Evolutionary conservation across 352 stramenopile species (phyloP).

Genomic region (Phytophthora rubi): DNA sequence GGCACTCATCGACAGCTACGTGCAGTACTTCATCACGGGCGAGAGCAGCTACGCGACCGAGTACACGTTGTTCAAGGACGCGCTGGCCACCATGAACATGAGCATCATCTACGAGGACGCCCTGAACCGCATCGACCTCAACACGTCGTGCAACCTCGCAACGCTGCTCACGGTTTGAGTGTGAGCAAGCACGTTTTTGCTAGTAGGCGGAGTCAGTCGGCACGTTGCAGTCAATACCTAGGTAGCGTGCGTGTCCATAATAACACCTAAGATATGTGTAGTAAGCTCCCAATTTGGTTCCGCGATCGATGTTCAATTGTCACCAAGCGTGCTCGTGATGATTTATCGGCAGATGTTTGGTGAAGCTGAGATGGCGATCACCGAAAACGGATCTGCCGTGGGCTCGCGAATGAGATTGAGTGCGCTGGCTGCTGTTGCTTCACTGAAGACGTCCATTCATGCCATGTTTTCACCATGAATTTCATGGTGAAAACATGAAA

Average conservation of each 20-base stretch:
- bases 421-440: neutral
- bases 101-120: constrained; percentile 64
- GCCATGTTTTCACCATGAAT: too few relatives aligned
- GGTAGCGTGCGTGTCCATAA: constrained; percentile 19
- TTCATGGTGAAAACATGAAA: too few relatives aligned
- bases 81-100: constrained; percentile 56
- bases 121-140: constrained; percentile 37
- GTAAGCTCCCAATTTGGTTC: constrained; percentile 11
- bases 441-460: too few relatives aligned
- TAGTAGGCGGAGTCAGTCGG: constrained; percentile 22
- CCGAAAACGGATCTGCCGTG: neutral
- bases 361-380: neutral
- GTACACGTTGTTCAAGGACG: constrained; percentile 48
- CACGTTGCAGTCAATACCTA: constrained; percentile 14
- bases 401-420: neutral
- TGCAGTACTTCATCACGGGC: constrained; percentile 64
- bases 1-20: constrained; percentile 40
- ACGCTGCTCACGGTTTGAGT: constrained; percentile 27
- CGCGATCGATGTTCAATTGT: neutral
- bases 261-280: constrained; percentile 17
- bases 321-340: too few relatives aligned
- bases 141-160: constrained; percentile 38
- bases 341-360: too few relatives aligned
- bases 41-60: constrained; percentile 48
- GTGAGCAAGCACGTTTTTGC: constrained; percentile 16